Percentiles rank a stretch among this genome's conserved stretches.
These are phyloP conservation scores for Babesia ovata DNA, from an alignment of 169 alveolate genomes.

Conservation along the genomic window DNA sequence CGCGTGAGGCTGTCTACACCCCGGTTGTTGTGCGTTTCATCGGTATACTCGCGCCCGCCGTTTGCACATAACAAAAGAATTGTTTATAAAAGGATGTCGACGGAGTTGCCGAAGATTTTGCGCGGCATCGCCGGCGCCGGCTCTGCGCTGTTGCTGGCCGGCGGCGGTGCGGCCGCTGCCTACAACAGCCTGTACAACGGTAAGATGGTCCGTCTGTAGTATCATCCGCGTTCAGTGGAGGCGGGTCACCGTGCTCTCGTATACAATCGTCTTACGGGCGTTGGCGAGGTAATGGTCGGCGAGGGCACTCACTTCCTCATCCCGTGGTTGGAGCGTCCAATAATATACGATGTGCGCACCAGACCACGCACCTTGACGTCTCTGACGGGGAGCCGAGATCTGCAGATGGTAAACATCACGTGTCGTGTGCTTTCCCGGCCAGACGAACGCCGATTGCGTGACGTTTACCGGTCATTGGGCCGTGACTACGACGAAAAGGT, in stretches of 20 bases:
- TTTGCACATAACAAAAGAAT: background rate
- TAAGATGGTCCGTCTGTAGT: background rate
- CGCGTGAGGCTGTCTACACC: too few species aligned
- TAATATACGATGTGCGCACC: constrained; percentile 92
- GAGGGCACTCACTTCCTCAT: constrained; percentile 96
- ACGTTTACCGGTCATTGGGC: constrained; percentile 87
- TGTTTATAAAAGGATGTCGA: constrained; percentile 8
- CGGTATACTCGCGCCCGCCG: too few species aligned
- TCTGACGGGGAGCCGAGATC: constrained; percentile 92
- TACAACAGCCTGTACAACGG: constrained; percentile 58
- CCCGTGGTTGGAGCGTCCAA: constrained; percentile 95
- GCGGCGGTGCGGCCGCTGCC: constrained; percentile 34
- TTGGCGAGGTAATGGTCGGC: constrained; percentile 79
- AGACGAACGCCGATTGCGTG: constrained; percentile 82
- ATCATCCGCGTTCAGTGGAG: constrained; percentile 78
- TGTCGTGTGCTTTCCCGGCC: constrained; percentile 95
- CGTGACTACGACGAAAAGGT: constrained; percentile 95
- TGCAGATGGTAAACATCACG: constrained; percentile 92
- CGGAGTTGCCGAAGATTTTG: constrained; percentile 29
- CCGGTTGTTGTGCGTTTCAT: too few species aligned
- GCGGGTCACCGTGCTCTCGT: constrained; percentile 94
- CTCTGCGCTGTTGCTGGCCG: constrained; percentile 45
- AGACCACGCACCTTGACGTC: constrained; percentile 90
- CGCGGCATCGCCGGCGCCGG: constrained; percentile 56
- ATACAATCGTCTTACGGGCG: constrained; percentile 84